Conservation (phyloP, 2,329 filamentous ascomycete genomes). For the Monosporascus sp. region DNA sequence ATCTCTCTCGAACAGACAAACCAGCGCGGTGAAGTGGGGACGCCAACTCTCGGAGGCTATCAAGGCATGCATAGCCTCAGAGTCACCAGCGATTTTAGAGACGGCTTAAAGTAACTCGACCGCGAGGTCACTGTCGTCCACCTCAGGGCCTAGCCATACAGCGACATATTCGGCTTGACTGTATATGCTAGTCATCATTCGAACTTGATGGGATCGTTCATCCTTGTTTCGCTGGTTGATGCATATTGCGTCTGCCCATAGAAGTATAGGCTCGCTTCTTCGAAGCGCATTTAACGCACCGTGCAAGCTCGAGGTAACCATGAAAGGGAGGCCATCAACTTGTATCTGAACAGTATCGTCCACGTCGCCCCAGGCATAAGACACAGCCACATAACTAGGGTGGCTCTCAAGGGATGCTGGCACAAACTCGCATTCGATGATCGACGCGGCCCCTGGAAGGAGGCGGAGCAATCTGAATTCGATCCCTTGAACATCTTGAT, state of each 20-base stretch:
- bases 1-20: slow-evolving; percentile 27
- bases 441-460: slow-evolving; percentile 8
- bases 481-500: neutral
- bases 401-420: slow-evolving; percentile 8
- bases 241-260: slow-evolving; percentile 24
- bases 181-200: slow-evolving; percentile 15
- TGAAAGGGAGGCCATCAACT: slow-evolving; percentile 8
- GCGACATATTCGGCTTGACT: slow-evolving; percentile 9
- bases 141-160: slow-evolving; percentile 16
- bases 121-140: slow-evolving; percentile 10
- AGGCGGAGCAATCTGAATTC: slow-evolving; percentile 11
- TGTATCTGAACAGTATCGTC: slow-evolving; percentile 12
- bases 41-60: slow-evolving; percentile 5
- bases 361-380: slow-evolving; percentile 29
- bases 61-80: slow-evolving; percentile 3
- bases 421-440: slow-evolving; percentile 11
- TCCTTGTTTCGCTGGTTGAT: slow-evolving; percentile 18
- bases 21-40: slow-evolving; percentile 15
- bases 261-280: slow-evolving; percentile 2
- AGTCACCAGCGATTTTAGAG: neutral
- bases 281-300: slow-evolving; percentile 15
- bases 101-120: slow-evolving; percentile 8
- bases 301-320: slow-evolving; percentile 13
- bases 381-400: slow-evolving; percentile 24
- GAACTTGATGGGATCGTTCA: slow-evolving; percentile 9